Base-by-base conservation (phyloP, 495 filamentous ascomycete species). In the Coniosporium apollinis region DNA sequence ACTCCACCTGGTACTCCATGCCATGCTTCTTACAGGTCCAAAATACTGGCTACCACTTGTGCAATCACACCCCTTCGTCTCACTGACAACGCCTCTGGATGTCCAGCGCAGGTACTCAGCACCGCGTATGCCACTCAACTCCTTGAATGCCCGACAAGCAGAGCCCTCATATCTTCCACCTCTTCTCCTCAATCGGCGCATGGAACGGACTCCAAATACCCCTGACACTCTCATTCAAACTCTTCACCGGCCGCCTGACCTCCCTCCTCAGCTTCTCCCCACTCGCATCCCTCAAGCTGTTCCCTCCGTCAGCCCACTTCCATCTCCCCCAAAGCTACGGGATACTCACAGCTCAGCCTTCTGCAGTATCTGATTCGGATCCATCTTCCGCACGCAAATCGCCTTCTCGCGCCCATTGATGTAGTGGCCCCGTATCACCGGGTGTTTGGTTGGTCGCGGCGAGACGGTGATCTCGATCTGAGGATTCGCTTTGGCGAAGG, bases 121-220 rank as follows among this genome's bases (percentile, higher is more conserved):
- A n/a, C n/a, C n/a, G n/a, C n/a, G n/a, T n/a, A n/a, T n/a, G n/a
- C n/a, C n/a, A n/a, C n/a, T n/a, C n/a, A n/a, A n/a, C n/a, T n/a
- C n/a, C n/a, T n/a, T n/a, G n/a, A n/a, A n/a, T n/a, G n/a, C 13
- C 24, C 24, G 8, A 26, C 13, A 26, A 7, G 24, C 24, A 7
- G 24, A 26, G 7, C 24, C 7, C 13, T 7, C 24, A 26, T 26
- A 7, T 26, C 7, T 26, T 13, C 7, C 7, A 13, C 8, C 8
- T 26, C 7, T 26, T 26, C 24, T 26, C 24, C 24, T 8, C 24
- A 26, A 26, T 13, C 13, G 7, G 24, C 7, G 7, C 84, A 57
- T 96, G 89, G 54, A 80, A 93, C 28, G 85, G 85, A 62, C 73
- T 79, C 85, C 87, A 97, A 43, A 96, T 72, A 39, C 89, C 89